Conservation (phyloP, 305 asterid genomes). For the Plantago rigida region DNA sequence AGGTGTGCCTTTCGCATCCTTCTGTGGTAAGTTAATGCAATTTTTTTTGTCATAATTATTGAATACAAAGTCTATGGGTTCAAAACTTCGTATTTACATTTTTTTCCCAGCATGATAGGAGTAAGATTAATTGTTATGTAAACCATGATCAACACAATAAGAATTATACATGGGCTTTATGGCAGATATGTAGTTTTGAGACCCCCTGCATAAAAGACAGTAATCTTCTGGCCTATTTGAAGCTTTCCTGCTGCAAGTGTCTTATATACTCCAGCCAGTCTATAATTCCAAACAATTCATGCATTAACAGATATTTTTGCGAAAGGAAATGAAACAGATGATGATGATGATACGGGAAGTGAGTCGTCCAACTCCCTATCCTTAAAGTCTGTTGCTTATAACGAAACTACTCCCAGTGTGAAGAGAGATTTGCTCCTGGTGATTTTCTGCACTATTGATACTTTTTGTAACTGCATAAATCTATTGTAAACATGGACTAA, state of each 20-base stretch:
- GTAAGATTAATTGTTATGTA: too few species aligned
- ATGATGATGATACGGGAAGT: slow-evolving; percentile 33
- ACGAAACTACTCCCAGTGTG: slow-evolving; percentile 44
- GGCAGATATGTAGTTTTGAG: too few species aligned
- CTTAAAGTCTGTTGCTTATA: slow-evolving; percentile 34
- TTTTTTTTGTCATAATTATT: too few species aligned
- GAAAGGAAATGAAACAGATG: slow-evolving; percentile 35
- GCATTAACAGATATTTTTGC: slow-evolving; percentile 45
- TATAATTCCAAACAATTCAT: slow-evolving; percentile 19
- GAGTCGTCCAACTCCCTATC: slow-evolving; percentile 42
- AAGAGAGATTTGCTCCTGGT: slow-evolving; percentile 81
- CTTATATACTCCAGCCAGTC: neutral
- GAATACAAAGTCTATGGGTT: too few species aligned
- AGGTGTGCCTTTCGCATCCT: too few species aligned
- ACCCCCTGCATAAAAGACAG: too few species aligned
- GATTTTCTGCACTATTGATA: slow-evolving; percentile 22
- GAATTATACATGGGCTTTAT: too few species aligned
- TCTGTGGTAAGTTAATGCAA: too few species aligned
- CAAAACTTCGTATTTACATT: too few species aligned
- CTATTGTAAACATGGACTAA: slow-evolving; percentile 24
- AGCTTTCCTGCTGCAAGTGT: neutral
- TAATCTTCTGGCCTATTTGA: neutral
- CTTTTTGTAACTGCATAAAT: slow-evolving; percentile 7
- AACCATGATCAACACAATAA: too few species aligned
- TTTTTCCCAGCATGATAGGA: too few species aligned